These are phyloP conservation scores for Acanthamoeba royreba DNA, from an alignment of 208 protist genomes.

Conservation along the genomic window DNA sequence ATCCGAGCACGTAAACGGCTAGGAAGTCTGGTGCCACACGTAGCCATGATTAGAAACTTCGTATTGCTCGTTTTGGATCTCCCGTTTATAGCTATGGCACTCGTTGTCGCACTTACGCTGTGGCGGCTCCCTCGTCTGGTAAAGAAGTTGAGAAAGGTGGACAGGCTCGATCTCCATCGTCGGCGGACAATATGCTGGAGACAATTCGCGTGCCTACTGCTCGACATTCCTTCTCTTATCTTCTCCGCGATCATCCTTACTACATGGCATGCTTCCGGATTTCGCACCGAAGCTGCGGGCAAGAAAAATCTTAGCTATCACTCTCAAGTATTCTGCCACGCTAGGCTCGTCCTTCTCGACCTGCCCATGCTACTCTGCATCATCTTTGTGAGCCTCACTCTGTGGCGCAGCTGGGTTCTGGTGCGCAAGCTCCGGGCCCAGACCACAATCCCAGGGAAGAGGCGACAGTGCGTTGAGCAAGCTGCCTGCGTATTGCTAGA, in stretches of 20 bases:
- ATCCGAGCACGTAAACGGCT: background rate
- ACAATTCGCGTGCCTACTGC: background rate
- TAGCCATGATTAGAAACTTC: background rate
- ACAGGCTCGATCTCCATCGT: background rate
- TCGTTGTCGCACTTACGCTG: background rate
- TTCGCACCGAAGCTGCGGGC: background rate
- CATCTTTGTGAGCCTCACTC: background rate
- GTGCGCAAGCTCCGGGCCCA: background rate
- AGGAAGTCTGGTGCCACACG: background rate
- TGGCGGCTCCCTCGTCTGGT: background rate
- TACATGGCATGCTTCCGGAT: background rate
- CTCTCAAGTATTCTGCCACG: background rate
- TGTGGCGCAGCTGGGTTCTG: background rate
- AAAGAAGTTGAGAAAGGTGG: background rate
- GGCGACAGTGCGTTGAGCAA: background rate
- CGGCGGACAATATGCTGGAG: background rate
- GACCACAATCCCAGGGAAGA: background rate
- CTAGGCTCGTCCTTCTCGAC: background rate
- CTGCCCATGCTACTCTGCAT: background rate
- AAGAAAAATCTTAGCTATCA: background rate
- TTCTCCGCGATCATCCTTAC: background rate
- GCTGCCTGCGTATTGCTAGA: background rate
- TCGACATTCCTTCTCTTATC: background rate
- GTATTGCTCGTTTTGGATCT: background rate
- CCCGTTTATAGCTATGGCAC: background rate